phyloP scores from a whole-genome alignment of 495 filamentous ascomycete species.

The Daldinia loculata region DNA sequence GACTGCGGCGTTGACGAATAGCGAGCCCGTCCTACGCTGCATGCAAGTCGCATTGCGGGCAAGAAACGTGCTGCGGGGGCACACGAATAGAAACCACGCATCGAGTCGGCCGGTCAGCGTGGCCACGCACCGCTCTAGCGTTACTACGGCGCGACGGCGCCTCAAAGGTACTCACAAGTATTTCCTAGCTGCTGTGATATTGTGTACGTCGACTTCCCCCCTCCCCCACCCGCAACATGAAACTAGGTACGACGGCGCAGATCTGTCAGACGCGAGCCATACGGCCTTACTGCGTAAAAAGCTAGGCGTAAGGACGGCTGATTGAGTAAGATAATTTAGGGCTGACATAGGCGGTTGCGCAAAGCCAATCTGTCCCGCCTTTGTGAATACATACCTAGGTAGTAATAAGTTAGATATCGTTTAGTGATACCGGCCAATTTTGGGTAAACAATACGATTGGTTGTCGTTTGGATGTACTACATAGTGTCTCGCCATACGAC shows the following conservation, averaged over 20 bases:
- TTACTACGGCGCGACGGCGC: slow-evolving; percentile 6
- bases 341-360: slow-evolving; percentile 27
- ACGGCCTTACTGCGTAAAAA: slow-evolving; percentile 36
- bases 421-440: slow-evolving; percentile 10
- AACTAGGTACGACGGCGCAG: slow-evolving; percentile 33
- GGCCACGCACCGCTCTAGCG: slow-evolving; percentile 29
- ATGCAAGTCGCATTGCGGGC: slow-evolving; percentile 39
- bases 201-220: neutral
- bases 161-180: slow-evolving; percentile 25
- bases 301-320: slow-evolving; percentile 30
- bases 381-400: neutral
- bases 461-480: neutral
- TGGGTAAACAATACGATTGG: slow-evolving; percentile 12
- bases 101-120: slow-evolving; percentile 31
- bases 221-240: slow-evolving; percentile 29
- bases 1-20: slow-evolving; percentile 38
- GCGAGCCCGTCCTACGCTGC: slow-evolving; percentile 22
- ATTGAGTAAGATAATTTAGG: slow-evolving; percentile 37
- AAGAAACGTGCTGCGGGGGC: slow-evolving; percentile 36
- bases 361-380: neutral
- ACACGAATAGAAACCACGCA: slow-evolving; percentile 41
- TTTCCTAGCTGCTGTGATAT: neutral
- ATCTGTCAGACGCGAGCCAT: slow-evolving; percentile 40
- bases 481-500: neutral
- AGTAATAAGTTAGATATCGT: neutral